Evolutionary conservation across 306 rosid genomes (phyloP).

Genomic region (Vachellia collinsii): DNA sequence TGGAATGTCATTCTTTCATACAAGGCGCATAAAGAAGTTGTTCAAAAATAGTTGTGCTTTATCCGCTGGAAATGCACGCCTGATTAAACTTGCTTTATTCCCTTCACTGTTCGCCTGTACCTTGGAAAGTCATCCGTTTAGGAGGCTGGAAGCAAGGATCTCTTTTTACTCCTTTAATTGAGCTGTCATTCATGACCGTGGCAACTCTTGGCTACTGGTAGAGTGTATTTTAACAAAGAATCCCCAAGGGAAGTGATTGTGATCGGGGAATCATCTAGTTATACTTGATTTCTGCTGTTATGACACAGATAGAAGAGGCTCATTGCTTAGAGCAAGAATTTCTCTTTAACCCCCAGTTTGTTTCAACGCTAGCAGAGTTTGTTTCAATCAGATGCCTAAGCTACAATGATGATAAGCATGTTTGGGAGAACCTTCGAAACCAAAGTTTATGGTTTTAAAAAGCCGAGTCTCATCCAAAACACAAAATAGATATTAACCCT

Average conservation of each 20-base stretch:
- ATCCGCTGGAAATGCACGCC: slow-evolving; percentile 20
- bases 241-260: neutral
- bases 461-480: no score
- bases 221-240: neutral
- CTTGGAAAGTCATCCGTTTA: slow-evolving; percentile 24
- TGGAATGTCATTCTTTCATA: slow-evolving; percentile 98
- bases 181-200: neutral
- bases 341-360: no score
- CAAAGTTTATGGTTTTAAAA: no score
- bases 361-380: no score
- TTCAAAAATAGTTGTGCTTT: slow-evolving; percentile 59
- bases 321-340: no score
- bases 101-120: neutral
- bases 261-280: neutral
- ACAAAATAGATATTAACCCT: no score
- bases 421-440: no score
- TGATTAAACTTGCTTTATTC: neutral
- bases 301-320: no score
- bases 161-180: neutral
- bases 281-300: no score
- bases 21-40: slow-evolving; percentile 85
- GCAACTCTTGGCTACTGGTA: neutral
- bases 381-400: neutral
- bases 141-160: slow-evolving; percentile 5
- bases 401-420: neutral